These are phyloP conservation scores for Oryza glaberrima DNA, from an alignment of 176 grass and related monocot species.

Conservation along the genomic window DNA sequence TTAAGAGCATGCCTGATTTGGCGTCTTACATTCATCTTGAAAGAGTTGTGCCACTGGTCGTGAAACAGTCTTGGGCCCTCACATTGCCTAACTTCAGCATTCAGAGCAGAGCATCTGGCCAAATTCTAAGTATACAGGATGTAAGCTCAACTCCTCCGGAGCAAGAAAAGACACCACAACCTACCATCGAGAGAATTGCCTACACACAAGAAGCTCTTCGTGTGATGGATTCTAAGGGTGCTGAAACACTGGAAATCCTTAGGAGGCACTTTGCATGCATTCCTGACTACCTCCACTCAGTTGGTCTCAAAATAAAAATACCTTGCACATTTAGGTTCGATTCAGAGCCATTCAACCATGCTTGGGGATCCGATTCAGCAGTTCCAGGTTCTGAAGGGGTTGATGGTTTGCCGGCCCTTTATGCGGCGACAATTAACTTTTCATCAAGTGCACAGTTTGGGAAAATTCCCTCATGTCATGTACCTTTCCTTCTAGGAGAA, in stretches of 20 bases:
- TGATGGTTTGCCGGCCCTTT: constrained; percentile 71
- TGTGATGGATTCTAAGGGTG: constrained; percentile 78
- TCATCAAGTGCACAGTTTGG: constrained; percentile 74
- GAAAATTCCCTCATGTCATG: constrained; percentile 69
- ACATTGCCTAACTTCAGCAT: constrained; percentile 62
- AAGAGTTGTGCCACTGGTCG: constrained; percentile 67
- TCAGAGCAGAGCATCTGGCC: constrained; percentile 49
- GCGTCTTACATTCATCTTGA: constrained; percentile 86
- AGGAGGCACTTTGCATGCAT: constrained; percentile 74
- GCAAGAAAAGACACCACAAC: constrained; percentile 46
- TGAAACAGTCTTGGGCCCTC: constrained; percentile 87
- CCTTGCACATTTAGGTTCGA: constrained; percentile 83
- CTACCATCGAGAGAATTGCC: constrained; percentile 50
- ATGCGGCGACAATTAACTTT: constrained; percentile 74
- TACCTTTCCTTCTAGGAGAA: constrained; percentile 86
- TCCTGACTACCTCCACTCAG: constrained; percentile 71
- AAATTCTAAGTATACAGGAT: constrained; percentile 59
- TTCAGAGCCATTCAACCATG: constrained; percentile 66
- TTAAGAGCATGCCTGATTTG: constrained; percentile 55
- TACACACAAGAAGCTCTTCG: constrained; percentile 57
- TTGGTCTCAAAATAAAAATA: constrained; percentile 86
- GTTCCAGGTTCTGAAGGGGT: constrained; percentile 52
- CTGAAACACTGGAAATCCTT: constrained; percentile 70
- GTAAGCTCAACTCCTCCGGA: constrained; percentile 46
- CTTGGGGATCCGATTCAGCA: constrained; percentile 55